A percentile compares a stretch with the other conserved stretches of the same genome.
Evolutionary conservation across 2,329 filamentous ascomycete species (phyloP).

Genomic region (Endoconidiophora polonica): DNA sequence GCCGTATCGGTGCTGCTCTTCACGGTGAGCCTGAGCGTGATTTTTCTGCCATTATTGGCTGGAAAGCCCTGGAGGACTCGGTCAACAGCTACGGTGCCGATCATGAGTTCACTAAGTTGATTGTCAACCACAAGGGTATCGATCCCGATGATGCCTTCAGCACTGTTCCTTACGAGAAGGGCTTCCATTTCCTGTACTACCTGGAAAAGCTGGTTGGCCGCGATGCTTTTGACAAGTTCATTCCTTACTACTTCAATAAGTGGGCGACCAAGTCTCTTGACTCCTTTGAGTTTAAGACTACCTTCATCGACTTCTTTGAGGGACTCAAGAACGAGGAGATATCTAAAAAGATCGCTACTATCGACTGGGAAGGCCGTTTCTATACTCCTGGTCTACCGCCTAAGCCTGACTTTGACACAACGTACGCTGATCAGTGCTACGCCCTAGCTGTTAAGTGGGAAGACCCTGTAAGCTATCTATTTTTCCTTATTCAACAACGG

Average conservation of each 20-base stretch:
- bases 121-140: conserved; percentile 71
- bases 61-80: conserved; percentile 74
- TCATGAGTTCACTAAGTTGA: conserved; percentile 84
- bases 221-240: conserved; percentile 85
- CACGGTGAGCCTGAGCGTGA: conserved; percentile 77
- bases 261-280: conserved; percentile 79
- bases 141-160: conserved; percentile 95
- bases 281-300: conserved; percentile 85
- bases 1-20: conserved; percentile 58
- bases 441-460: conserved; percentile 70
- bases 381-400: conserved; percentile 77
- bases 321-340: conserved; percentile 43
- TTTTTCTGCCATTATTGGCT: conserved; percentile 91
- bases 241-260: conserved; percentile 80
- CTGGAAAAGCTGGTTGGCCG: conserved; percentile 74
- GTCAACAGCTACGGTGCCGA: conserved; percentile 64
- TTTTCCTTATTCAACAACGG: conserved; percentile 7
- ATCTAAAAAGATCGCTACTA: conserved; percentile 46
- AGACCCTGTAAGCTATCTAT: conserved; percentile 30
- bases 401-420: conserved; percentile 82
- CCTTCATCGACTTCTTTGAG: conserved; percentile 71
- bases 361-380: conserved; percentile 86
- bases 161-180: conserved; percentile 86
- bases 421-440: conserved; percentile 73
- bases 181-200: conserved; percentile 84